Percentiles rank a stretch among this genome's conserved stretches.
phyloP scores from a whole-genome alignment of 495 filamentous ascomycete genomes.

The Pyronema domesticum region DNA sequence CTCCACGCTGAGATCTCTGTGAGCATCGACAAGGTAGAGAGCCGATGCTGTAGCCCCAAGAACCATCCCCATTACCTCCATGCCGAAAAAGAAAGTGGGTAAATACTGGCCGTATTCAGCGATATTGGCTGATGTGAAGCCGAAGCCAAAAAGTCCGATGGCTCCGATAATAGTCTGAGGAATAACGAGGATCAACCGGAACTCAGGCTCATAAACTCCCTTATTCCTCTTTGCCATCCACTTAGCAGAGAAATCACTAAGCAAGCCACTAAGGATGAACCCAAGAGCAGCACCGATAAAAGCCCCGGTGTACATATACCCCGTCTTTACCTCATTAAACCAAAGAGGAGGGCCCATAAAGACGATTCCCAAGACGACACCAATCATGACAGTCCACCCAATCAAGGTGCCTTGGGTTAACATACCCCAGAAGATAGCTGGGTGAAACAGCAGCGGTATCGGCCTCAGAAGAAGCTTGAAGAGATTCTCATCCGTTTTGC shows the following conservation, averaged over 20 bases:
- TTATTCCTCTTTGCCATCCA: slow-evolving; percentile 53
- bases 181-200: slow-evolving; percentile 62
- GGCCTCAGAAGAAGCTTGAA: slow-evolving; percentile 48
- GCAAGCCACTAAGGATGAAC: slow-evolving; percentile 50
- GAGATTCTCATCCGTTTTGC: slow-evolving; percentile 51
- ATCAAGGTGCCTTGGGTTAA: slow-evolving; percentile 81
- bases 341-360: slow-evolving; percentile 64
- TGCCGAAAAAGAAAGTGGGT: slow-evolving; percentile 60
- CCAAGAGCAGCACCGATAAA: slow-evolving; percentile 72
- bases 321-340: slow-evolving; percentile 65
- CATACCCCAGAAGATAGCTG: slow-evolving; percentile 75
- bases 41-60: slow-evolving; percentile 71
- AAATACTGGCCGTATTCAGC: slow-evolving; percentile 50
- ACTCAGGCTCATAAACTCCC: slow-evolving; percentile 83
- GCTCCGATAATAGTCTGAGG: slow-evolving; percentile 63
- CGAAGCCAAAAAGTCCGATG: slow-evolving; percentile 71
- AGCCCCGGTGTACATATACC: slow-evolving; percentile 75
- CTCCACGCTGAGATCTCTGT: slow-evolving; percentile 74
- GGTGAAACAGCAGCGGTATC: slow-evolving; percentile 52
- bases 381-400: slow-evolving; percentile 90
- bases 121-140: slow-evolving; percentile 43
- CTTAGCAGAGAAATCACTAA: slow-evolving; percentile 56
- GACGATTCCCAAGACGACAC: slow-evolving; percentile 66
- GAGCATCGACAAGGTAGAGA: slow-evolving; percentile 87
- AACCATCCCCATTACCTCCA: slow-evolving; percentile 73